Base-by-base conservation (phyloP, 192 early-diverging fungal species). In the Backusella circina region DNA sequence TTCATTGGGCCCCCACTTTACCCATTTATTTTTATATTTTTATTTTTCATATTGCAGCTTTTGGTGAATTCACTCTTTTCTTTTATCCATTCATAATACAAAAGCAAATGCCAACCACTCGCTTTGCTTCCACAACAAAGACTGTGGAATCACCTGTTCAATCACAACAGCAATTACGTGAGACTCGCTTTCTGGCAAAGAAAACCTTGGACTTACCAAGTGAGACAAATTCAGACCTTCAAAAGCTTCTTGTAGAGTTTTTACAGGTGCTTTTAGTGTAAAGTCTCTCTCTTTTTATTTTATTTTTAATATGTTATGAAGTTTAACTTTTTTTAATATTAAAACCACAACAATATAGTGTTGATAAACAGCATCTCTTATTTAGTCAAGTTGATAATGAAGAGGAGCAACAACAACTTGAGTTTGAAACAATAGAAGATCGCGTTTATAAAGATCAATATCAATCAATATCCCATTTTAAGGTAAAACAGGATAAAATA, bases 371-470 rank as follows among this genome's bases (percentile, higher is more conserved):
- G 4, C 39, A 39, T 70, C 36, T 70, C 47, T 70, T 70, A 44
- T 70, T 21, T 26, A 21, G 31, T n/a, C 30, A 35, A 67, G 16
- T 36, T n/a, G n/a, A n/a, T 9, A 18, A 67, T 35, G n/a, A n/a
- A n/a, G n/a, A n/a, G n/a, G n/a, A 66, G 4, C 13, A 66, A n/a
- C 31, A 66, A 30, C 28, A 33, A 23, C 13, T 57, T 54, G 30
- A 72, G 16, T 13, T 57, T 57, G 37, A 74, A 30, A 31, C 37
- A 33, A 65, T 39, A 65, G 12, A 74, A 31, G 38, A 31, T 66
- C 54, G 64, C 35, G 54, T 70, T 30, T 70, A 70, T 70, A 65
- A 41, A 41, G 64, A 38, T 38, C 31, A 65, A 65, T 74, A 74
- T 66, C 23, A 65, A 30, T 26, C 64, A 41, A 5, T 74, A 28